Evolutionary conservation across 2,329 filamentous ascomycete genomes (phyloP).

Genomic region (Pestalotiopsis fici): DNA sequence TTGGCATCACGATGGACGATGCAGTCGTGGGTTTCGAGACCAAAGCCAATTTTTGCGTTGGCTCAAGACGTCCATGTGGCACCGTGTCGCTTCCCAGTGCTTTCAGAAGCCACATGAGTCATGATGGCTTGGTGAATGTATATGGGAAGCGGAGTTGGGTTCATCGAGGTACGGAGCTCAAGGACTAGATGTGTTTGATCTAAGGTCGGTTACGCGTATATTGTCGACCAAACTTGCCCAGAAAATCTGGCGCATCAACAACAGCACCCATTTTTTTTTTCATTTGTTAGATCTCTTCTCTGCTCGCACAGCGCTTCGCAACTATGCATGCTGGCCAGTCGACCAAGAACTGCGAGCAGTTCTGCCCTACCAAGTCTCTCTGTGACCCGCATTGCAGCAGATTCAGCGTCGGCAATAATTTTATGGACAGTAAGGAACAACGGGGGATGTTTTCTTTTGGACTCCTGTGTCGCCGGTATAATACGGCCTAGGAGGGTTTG

Average conservation of each 20-base stretch:
- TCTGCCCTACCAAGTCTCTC: not conserved
- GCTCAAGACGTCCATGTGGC: not conserved
- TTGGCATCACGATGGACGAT: not conserved
- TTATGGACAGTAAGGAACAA: not conserved
- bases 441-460: not conserved
- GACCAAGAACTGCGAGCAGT: not conserved
- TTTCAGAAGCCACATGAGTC: not conserved
- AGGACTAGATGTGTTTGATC: not conserved
- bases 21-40: not conserved
- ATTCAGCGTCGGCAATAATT: not conserved
- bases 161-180: not conserved
- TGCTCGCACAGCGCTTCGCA: not conserved
- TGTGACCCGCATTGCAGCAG: not conserved
- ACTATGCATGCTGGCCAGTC: not conserved
- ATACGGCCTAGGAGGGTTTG: not conserved
- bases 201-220: not conserved
- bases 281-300: constrained; percentile 5
- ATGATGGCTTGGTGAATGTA: not conserved
- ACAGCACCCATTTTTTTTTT: not conserved
- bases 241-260: not conserved
- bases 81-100: not conserved
- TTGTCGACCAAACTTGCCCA: not conserved
- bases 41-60: not conserved
- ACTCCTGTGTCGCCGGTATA: not conserved
- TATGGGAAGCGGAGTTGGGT: not conserved